Conservation (phyloP, 768 basidiomycete species). For the Mycena chlorophos region DNA sequence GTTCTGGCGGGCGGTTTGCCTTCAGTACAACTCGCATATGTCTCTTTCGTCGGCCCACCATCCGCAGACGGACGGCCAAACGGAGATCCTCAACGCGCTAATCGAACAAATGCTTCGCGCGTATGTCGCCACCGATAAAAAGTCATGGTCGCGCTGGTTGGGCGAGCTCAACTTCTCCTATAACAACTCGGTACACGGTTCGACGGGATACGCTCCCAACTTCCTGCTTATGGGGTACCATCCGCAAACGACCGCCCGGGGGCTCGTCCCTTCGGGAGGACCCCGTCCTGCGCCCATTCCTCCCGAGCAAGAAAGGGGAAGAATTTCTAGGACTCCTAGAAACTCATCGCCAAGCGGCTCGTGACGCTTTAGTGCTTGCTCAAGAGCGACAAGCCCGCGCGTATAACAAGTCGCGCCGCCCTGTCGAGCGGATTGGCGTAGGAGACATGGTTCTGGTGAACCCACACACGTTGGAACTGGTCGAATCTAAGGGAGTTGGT, state of each 20-base stretch:
- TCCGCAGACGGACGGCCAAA: no score
- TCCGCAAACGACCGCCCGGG: not conserved
- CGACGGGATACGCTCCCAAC: not conserved
- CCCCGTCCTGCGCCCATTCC: slow-evolving; percentile 1
- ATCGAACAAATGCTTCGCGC: slow-evolving; percentile 32
- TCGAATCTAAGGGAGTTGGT: slow-evolving; percentile 22
- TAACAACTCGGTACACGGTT: not conserved
- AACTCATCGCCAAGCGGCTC: slow-evolving; percentile 1
- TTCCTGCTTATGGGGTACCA: not conserved
- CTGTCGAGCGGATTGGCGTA: not conserved
- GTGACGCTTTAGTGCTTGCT: no score
- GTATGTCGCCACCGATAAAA: not conserved
- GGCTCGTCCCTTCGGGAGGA: not conserved
- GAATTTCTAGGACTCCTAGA: slow-evolving; percentile 2
- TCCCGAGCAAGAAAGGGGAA: slow-evolving; percentile 1
- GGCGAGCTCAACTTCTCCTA: not conserved
- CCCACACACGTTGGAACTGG: slow-evolving; percentile 2
- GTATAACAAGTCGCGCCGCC: not conserved
- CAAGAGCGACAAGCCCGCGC: not conserved
- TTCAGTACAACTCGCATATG: not conserved
- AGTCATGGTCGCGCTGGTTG: not conserved
- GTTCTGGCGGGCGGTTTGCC: slow-evolving; percentile 20
- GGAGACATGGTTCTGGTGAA: not conserved
- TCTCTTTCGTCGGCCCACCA: slow-evolving; percentile 33
- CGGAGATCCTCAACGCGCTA: slow-evolving; percentile 30